phyloP scores from a whole-genome alignment of 768 basidiomycete genomes.

The Leccinum subgranulosum region DNA sequence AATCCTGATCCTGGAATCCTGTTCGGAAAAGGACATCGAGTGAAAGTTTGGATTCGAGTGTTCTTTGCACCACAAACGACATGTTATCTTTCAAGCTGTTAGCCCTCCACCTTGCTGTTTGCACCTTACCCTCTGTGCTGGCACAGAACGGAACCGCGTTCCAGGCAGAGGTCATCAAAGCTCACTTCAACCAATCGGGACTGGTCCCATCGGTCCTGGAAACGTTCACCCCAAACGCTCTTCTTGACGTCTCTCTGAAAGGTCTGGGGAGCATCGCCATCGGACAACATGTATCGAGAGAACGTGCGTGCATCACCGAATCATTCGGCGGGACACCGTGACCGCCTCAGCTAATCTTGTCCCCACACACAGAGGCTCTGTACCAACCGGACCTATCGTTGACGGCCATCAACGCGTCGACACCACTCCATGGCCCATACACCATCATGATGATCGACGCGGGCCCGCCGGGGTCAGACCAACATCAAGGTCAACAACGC shows the following conservation, averaged over 20 bases:
- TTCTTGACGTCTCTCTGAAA: slow-evolving; percentile 49
- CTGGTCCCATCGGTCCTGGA: slow-evolving; percentile 62
- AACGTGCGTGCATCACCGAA: slow-evolving; percentile 43
- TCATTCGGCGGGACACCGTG: not conserved
- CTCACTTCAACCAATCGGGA: slow-evolving; percentile 59
- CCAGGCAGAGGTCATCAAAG: slow-evolving; percentile 58
- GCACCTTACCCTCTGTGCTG: slow-evolving; percentile 33
- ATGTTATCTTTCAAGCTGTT: slow-evolving; percentile 16
- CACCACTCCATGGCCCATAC: slow-evolving; percentile 46
- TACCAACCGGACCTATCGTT: slow-evolving; percentile 53
- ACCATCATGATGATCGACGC: slow-evolving; percentile 79
- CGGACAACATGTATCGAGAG: slow-evolving; percentile 56
- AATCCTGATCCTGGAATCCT: slow-evolving; percentile 20
- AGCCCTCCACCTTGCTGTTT: slow-evolving; percentile 34
- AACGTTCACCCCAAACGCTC: slow-evolving; percentile 58
- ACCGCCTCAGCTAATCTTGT: not conserved
- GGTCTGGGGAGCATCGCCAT: slow-evolving; percentile 49
- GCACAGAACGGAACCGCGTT: slow-evolving; percentile 47
- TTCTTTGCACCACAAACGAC: not conserved
- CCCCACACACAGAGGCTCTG: slow-evolving; percentile 45
- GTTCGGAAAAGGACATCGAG: not conserved
- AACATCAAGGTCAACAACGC: slow-evolving; percentile 58
- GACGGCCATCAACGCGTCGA: slow-evolving; percentile 46
- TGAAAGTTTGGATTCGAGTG: not conserved
- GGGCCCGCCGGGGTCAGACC: slow-evolving; percentile 58